Evolutionary conservation across 1,284 basidiomycete genomes (phyloP).

Genomic region (Lentinus polychrous): DNA sequence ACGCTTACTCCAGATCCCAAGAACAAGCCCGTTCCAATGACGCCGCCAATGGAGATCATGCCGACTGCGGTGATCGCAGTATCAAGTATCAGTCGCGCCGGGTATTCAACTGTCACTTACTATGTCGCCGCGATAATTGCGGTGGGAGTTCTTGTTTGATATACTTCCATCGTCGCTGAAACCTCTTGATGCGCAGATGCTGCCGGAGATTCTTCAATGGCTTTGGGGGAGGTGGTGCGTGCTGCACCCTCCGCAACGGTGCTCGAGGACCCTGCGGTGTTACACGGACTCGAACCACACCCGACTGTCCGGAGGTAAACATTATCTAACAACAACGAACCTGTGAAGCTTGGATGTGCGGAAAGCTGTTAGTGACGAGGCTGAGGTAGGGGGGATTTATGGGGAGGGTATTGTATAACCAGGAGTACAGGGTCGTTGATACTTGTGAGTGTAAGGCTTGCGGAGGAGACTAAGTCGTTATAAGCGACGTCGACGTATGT

Average conservation of each 20-base stretch:
- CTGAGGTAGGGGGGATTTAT: too few species aligned
- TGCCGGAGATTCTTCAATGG: neutral
- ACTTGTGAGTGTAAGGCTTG: too few species aligned
- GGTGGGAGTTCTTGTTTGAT: conserved; percentile 25
- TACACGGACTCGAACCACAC: neutral
- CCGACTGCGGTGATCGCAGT: conserved; percentile 16
- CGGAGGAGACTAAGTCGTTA: too few species aligned
- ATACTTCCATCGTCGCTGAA: conserved; percentile 23
- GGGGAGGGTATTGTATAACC: too few species aligned
- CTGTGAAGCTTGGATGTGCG: neutral
- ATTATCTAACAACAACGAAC: too few species aligned
- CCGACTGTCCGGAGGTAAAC: neutral
- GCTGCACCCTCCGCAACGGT: neutral
- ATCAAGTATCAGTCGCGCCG: neutral
- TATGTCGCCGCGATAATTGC: conserved; percentile 23
- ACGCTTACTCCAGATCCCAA: conserved; percentile 27
- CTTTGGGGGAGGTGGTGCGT: neutral
- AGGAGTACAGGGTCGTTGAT: too few species aligned
- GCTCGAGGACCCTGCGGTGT: neutral
- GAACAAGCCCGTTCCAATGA: conserved; percentile 44
- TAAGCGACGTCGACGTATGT: too few species aligned
- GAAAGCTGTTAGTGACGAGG: too few species aligned
- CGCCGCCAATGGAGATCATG: conserved; percentile 33
- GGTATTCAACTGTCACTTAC: conserved; percentile 10
- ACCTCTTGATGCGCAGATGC: conserved; percentile 16